Conservation (phyloP, 305 asterid species). For the Striga hermonthica region DNA sequence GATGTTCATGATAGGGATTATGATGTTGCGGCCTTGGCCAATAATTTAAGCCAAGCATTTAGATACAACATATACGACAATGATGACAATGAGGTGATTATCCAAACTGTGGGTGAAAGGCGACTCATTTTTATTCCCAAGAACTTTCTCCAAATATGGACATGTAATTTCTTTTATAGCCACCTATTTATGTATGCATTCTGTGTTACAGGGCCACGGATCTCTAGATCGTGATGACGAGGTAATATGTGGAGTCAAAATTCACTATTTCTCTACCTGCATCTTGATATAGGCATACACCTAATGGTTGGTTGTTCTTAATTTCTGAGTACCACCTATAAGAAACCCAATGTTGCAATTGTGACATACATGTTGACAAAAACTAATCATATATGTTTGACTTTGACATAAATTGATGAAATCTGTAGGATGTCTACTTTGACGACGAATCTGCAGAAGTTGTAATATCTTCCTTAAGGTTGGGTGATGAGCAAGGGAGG, state of each 20-base stretch:
- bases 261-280: not conserved
- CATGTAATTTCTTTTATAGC: not conserved
- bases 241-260: conserved; percentile 41
- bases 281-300: not conserved
- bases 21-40: conserved; percentile 93
- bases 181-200: conserved; percentile 26
- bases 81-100: conserved; percentile 78
- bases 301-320: conserved; percentile 12
- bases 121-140: not conserved
- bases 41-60: conserved; percentile 91
- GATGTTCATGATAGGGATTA: conserved; percentile 88
- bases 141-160: conserved; percentile 2
- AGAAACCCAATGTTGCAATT: not conserved
- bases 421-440: conserved; percentile 84
- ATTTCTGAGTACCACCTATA: conserved; percentile 2
- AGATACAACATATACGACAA: conserved; percentile 86
- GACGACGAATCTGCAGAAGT: conserved; percentile 98
- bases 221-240: conserved; percentile 85
- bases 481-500: conserved; percentile 98
- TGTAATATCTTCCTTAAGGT: conserved; percentile 90
- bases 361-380: conserved; percentile 17
- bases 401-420: conserved; percentile 14
- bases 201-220: conserved; percentile 68
- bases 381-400: too few relatives aligned
- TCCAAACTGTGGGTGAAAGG: conserved; percentile 14